phyloP scores from a whole-genome alignment of 2,329 filamentous ascomycete species.

The Pseudopyricularia javanii region DNA sequence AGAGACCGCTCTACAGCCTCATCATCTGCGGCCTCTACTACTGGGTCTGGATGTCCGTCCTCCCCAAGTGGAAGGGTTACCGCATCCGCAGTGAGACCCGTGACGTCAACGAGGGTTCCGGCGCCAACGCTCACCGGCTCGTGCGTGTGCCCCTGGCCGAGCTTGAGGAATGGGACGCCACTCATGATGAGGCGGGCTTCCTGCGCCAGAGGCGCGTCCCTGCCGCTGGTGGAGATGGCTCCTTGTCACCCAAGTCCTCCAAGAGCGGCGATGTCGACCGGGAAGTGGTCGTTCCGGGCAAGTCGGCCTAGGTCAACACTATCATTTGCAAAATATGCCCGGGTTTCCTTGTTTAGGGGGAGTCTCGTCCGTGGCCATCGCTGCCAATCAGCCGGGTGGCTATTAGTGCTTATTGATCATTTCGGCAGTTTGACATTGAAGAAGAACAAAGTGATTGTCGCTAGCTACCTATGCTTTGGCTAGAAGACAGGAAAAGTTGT shows the following conservation, averaged over 20 bases:
- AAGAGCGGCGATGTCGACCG: background rate
- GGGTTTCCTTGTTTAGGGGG: too few relatives aligned
- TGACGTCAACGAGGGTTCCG: constrained; percentile 25
- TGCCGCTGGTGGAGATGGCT: background rate
- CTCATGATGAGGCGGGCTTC: constrained; percentile 10
- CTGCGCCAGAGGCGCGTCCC: background rate
- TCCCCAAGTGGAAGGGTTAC: constrained; percentile 30
- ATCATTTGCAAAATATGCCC: too few relatives aligned
- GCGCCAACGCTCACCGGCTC: constrained; percentile 31
- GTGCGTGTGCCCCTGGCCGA: constrained; percentile 30
- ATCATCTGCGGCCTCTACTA: constrained; percentile 34
- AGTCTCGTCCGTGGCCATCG: too few relatives aligned
- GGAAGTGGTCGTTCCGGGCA: background rate
- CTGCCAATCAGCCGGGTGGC: too few relatives aligned
- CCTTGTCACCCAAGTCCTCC: background rate
- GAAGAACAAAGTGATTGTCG: too few relatives aligned
- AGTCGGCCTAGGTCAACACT: too few relatives aligned
- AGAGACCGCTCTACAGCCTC: constrained; percentile 11
- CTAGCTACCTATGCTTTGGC: too few relatives aligned
- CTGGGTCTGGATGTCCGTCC: constrained; percentile 28
- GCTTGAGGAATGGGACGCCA: constrained; percentile 30
- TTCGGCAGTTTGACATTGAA: too few relatives aligned
- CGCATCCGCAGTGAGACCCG: constrained; percentile 33
- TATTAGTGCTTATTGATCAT: too few relatives aligned
- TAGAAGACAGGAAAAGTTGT: too few relatives aligned